Evolutionary conservation across 2,329 filamentous ascomycete genomes (phyloP), one percentile per base, ranked within the genome.

Genomic region (Colletotrichum nymphaeae): DNA sequence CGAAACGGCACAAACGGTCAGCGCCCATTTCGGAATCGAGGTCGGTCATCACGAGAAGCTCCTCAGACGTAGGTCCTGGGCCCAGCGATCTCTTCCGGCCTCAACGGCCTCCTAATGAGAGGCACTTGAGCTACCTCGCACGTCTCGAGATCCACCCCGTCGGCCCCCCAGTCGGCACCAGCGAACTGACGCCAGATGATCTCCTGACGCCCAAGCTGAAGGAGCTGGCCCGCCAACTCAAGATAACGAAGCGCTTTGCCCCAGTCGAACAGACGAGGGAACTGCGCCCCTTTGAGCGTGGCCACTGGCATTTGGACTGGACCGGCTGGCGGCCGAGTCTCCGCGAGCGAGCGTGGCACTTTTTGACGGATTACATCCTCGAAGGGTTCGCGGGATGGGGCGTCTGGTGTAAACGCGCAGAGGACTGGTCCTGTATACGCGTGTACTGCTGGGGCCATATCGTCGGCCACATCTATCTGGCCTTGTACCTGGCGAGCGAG

Each of bases 381-480:
- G 85, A 84, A 30, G 91, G 91, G 0, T 83, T 86, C 26, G 88
- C 89, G 0, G 93, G 93, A 3, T 95, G 93, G 93, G 91, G 91
- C 3, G 86, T 93, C 1, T 91, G 89, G 84, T 91, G 89, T 75
- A 81, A 79, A 16, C 83, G 90, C 30, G 84, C 86, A 60, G 77
- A 77, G 28, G 79, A 77, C 4, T 87, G 84, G 76, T 81, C 79
- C 12, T 83, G 86, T 69, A 81, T 97, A 2, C 88, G 91, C 42
- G 81, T 96, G 1, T 97, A 93, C 79, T 94, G 94, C 78, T 98
- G 94, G 92, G 95, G 93, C 0, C 89, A 92, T 74, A 84, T 94
- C 0, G 90, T 90, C 0, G 88, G 90, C 67, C 92, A 97, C 77
- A 87, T 94, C 42, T 97, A 95, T 80, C 82, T 97, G 4, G 80